Percentiles rank a stretch among this genome's conserved stretches.
phyloP scores from a whole-genome alignment of 805 yeast genomes.

The Nakazawaea populi region DNA sequence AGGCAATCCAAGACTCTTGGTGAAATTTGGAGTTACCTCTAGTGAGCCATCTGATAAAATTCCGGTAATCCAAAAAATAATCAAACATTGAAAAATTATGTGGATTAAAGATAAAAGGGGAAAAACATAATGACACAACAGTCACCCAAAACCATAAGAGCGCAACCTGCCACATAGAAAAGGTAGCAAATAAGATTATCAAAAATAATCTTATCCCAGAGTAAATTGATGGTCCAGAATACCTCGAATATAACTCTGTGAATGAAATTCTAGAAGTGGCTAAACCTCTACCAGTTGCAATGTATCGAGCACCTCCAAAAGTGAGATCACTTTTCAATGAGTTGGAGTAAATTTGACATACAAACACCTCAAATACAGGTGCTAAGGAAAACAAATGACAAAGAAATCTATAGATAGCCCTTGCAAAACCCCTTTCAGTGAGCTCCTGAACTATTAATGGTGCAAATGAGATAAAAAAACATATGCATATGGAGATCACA shows the following conservation, averaged over 20 bases:
- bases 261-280: constrained; percentile 81
- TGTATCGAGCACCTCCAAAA: constrained; percentile 88
- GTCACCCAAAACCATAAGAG: constrained; percentile 56
- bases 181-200: constrained; percentile 67
- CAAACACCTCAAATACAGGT: constrained; percentile 92
- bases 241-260: constrained; percentile 64
- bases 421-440: constrained; percentile 78
- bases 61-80: constrained; percentile 44
- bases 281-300: constrained; percentile 91
- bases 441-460: constrained; percentile 86
- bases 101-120: constrained; percentile 50
- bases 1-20: constrained; percentile 74
- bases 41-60: constrained; percentile 64
- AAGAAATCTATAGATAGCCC: constrained; percentile 63
- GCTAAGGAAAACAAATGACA: constrained; percentile 78
- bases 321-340: constrained; percentile 70
- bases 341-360: constrained; percentile 85
- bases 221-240: constrained; percentile 72
- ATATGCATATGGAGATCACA: constrained; percentile 84
- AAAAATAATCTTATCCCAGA: constrained; percentile 67
- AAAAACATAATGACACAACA: constrained; percentile 35
- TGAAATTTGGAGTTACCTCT: constrained; percentile 70
- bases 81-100: constrained; percentile 44
- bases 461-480: constrained; percentile 85
- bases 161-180: constrained; percentile 78